Evolutionary conservation across 2,329 filamentous ascomycete species (phyloP), one percentile per base, ranked within the genome.

Genomic region (Plenodomus lindquistii): DNA sequence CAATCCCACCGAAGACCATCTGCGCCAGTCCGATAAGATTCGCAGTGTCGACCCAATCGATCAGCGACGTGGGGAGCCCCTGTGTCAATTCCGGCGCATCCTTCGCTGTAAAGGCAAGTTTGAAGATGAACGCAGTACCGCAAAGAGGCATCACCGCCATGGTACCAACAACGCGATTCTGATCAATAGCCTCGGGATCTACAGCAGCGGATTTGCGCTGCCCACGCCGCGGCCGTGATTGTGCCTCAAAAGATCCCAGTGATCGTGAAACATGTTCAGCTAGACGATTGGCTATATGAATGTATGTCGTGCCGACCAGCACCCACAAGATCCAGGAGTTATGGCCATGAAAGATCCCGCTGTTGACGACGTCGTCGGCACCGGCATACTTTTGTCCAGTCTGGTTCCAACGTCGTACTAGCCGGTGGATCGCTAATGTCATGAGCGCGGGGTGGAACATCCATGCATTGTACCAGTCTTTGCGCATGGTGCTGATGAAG

Each of bases 331-430:
- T 43, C 20, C 68, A 52, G 2, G 62, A 65, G 21, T 77, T 70
- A 2, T 85, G 85, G 47, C 89, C 81, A 13, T 59, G 53, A 20
- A 69, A 63, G 10, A 70, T 43, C 0, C 80, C 75, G 15, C 81
- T 75, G 50, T 87, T 89, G 54, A 89, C 88, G 38, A 97, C 89
- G 64, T 97, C 94, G 20, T 91, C 85, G 34, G 87, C 88, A n/a
- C 92, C 92, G 1, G 94, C 88, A 62, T 91, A 92, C 71, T 99
- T 99, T 67, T 97, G 93, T 4, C 94, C 94, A 0, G 94, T 97
- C 71, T 97, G 94, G 66, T 97, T 97, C 93, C 93, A 99, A 46
- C 87, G 82, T 37, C 90, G 79, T 31, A 85, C 76, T 2, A 96
- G 62, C 29, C 92, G 83, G 44, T 89, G 81, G 7, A 83, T 73